These are phyloP conservation scores for Penicillium antarcticum DNA, from an alignment of 495 filamentous ascomycete species.

Conservation along the genomic window DNA sequence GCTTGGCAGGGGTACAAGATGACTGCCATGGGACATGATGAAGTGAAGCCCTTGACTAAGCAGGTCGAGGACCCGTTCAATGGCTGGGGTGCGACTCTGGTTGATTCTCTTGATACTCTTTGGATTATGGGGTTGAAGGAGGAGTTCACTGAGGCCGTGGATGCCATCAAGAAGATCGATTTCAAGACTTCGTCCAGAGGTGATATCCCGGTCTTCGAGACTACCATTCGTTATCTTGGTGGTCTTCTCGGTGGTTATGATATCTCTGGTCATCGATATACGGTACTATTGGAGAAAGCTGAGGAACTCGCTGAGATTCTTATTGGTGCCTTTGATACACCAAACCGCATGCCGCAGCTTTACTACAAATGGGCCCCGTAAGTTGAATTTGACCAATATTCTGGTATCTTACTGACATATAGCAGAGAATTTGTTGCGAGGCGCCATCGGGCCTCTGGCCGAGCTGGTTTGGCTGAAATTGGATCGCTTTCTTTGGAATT, in stretches of 20 bases:
- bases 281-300: constrained; percentile 77
- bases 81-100: constrained; percentile 91
- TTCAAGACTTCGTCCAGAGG: constrained; percentile 70
- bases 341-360: constrained; percentile 89
- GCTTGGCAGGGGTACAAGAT: constrained; percentile 76
- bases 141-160: constrained; percentile 84
- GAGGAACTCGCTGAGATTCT: constrained; percentile 83
- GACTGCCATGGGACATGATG: constrained; percentile 76
- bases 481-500: constrained; percentile 94
- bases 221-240: constrained; percentile 81
- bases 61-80: constrained; percentile 72
- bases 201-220: constrained; percentile 81
- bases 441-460: constrained; percentile 60
- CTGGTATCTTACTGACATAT: constrained; percentile 2
- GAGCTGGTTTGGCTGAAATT: constrained; percentile 74
- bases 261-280: constrained; percentile 65
- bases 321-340: constrained; percentile 92
- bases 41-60: constrained; percentile 65
- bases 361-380: constrained; percentile 83
- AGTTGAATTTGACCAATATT: constrained; percentile 21
- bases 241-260: constrained; percentile 83
- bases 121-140: constrained; percentile 94
- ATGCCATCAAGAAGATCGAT: constrained; percentile 76
- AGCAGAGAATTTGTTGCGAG: constrained; percentile 53
- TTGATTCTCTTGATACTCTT: constrained; percentile 89